These are phyloP conservation scores for Aspergillus haitiensis DNA, from an alignment of 495 filamentous ascomycete species.

Conservation along the genomic window DNA sequence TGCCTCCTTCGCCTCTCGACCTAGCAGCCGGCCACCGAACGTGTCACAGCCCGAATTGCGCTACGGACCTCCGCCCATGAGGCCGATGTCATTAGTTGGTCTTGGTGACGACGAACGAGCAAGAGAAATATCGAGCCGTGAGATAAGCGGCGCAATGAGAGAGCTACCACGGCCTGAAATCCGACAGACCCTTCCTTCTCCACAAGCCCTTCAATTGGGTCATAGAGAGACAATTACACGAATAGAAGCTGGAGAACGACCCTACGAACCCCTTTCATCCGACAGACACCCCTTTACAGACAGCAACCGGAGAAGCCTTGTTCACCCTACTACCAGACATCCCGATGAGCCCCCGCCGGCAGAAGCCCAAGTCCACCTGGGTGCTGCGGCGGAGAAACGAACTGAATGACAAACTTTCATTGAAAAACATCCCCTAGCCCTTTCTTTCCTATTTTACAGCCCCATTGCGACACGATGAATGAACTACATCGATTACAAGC, in stretches of 20 bases:
- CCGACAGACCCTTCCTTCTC: constrained; percentile 36
- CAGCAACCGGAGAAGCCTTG: constrained; percentile 28
- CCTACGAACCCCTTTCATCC: constrained; percentile 23
- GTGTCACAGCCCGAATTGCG: constrained; percentile 18
- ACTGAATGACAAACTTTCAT: constrained; percentile 21
- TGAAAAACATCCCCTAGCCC: constrained; percentile 3
- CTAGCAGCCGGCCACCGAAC: constrained; percentile 13
- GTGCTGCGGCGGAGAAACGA: constrained; percentile 23
- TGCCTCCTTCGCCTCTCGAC: constrained; percentile 10
- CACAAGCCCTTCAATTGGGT: constrained; percentile 36
- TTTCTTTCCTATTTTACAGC: constrained; percentile 15
- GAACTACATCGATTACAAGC: constrained; percentile 23
- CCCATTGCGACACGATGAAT: constrained; percentile 24
- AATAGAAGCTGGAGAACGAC: constrained; percentile 23
- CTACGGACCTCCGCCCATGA: constrained; percentile 19
- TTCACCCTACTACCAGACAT: constrained; percentile 18
- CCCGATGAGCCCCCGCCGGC: constrained; percentile 20
- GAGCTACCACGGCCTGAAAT: constrained; percentile 40
- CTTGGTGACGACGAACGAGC: constrained; percentile 23
- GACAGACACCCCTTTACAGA: constrained; percentile 36
- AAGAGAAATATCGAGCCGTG: constrained; percentile 26
- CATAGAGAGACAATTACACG: constrained; percentile 33
- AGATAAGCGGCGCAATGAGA: constrained; percentile 30
- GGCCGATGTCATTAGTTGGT: constrained; percentile 15
- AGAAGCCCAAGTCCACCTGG: constrained; percentile 15